Percentiles rank a stretch among this genome's conserved stretches.
Evolutionary conservation across 2,329 filamentous ascomycete genomes (phyloP).

Genomic region (Periconia sp.): DNA sequence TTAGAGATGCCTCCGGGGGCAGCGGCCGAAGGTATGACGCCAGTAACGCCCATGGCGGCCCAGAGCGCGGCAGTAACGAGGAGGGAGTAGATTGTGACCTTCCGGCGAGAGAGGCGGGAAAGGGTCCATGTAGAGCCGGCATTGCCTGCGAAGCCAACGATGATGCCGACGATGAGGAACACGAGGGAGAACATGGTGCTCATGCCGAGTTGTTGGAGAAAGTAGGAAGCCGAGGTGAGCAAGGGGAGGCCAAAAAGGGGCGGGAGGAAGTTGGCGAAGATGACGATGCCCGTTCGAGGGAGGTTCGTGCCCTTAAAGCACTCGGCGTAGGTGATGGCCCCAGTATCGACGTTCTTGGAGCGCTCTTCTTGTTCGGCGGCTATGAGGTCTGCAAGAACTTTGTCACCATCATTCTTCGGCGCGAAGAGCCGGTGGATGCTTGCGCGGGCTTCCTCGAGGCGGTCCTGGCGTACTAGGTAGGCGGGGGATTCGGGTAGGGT

Average conservation of each 20-base stretch:
- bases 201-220: constrained; percentile 14
- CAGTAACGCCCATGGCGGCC: constrained; percentile 10
- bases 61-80: constrained; percentile 5
- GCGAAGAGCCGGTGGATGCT: constrained; percentile 53
- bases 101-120: constrained; percentile 7
- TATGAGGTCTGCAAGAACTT: constrained; percentile 31
- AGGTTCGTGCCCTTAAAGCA: constrained; percentile 12
- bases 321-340: constrained; percentile 26
- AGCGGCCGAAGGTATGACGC: neutral
- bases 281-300: constrained; percentile 18
- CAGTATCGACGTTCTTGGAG: constrained; percentile 45
- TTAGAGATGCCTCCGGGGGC: neutral
- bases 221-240: constrained; percentile 48
- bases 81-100: constrained; percentile 9
- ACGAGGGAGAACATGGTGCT: constrained; percentile 5
- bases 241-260: constrained; percentile 51
- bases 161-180: constrained; percentile 13
- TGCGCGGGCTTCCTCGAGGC: constrained; percentile 40
- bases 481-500: constrained; percentile 53
- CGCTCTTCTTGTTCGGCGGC: constrained; percentile 52
- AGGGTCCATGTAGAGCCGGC: constrained; percentile 9
- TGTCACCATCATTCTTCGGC: constrained; percentile 26
- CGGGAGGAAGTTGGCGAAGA: constrained; percentile 48
- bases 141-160: constrained; percentile 10
- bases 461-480: constrained; percentile 46